phyloP scores from a whole-genome alignment of 164 flowering plant genomes.

The Vitis rupestris region DNA sequence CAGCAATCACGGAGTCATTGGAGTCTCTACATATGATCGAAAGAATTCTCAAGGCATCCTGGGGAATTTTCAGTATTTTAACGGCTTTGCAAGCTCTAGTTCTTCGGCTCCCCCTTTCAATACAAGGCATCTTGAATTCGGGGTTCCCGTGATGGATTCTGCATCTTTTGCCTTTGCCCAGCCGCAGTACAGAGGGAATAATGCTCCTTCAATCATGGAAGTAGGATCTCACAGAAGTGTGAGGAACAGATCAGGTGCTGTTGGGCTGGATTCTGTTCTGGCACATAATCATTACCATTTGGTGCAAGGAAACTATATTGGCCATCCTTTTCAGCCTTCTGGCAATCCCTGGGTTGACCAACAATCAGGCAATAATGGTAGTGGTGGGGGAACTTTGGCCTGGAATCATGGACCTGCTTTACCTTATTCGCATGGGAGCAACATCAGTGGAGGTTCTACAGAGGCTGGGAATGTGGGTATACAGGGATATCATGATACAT shows the following conservation, averaged over 20 bases:
- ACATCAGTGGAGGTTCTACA: slow-evolving; percentile 35
- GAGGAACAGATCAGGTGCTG: slow-evolving; percentile 41
- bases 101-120: slow-evolving; percentile 39
- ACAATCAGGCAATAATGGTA: slow-evolving; percentile 27
- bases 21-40: slow-evolving; percentile 51
- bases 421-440: slow-evolving; percentile 24
- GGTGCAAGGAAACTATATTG: slow-evolving; percentile 45
- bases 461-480: slow-evolving; percentile 38
- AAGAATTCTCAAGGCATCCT: slow-evolving; percentile 57
- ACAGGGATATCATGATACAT: slow-evolving; percentile 44
- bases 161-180: slow-evolving; percentile 16
- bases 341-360: slow-evolving; percentile 49
- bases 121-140: slow-evolving; percentile 43
- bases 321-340: slow-evolving; percentile 44
- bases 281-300: slow-evolving; percentile 37
- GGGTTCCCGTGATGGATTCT: slow-evolving; percentile 28
- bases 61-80: slow-evolving; percentile 31
- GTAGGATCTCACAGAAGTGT: slow-evolving; percentile 39
- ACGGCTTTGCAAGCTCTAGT: slow-evolving; percentile 52
- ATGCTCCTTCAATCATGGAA: slow-evolving; percentile 28
- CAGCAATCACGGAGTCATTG: slow-evolving; percentile 38
- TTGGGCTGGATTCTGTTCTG: slow-evolving; percentile 35
- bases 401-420: slow-evolving; percentile 49
- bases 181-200: slow-evolving; percentile 39
- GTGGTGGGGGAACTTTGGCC: slow-evolving; percentile 38